Conservation (phyloP, 495 filamentous ascomycete species). For the Tuber borchii region DNA sequence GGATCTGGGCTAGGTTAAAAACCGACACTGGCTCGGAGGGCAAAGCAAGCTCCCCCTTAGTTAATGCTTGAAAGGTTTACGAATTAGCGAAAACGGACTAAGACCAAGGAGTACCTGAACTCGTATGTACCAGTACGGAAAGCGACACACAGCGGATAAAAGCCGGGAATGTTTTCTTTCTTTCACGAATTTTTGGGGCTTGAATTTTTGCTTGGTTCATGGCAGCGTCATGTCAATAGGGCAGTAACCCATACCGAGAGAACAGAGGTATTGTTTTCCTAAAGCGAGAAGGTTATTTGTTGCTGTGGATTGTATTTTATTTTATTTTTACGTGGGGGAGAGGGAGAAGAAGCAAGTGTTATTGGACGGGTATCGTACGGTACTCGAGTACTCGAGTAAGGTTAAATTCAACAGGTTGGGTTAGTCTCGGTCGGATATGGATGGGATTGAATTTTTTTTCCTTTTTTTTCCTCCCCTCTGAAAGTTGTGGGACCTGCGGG, state of each 20-base stretch:
- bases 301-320: not conserved
- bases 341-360: not conserved
- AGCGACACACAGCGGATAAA: not conserved
- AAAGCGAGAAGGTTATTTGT: not conserved
- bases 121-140: not conserved
- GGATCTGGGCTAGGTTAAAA: not conserved
- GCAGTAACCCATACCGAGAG: not conserved
- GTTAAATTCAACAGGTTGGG: not conserved
- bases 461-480: not conserved
- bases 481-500: not conserved
- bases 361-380: not conserved
- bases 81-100: not conserved
- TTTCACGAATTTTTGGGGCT: not conserved
- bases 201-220: not conserved
- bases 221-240: not conserved
- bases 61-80: not conserved
- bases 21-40: not conserved
- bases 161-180: not conserved
- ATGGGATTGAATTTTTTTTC: not conserved
- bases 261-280: not conserved
- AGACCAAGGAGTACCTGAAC: not conserved
- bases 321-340: not conserved
- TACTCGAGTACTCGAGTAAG: too few species aligned
- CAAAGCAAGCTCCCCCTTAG: not conserved
- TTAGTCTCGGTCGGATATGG: not conserved